A percentile compares a stretch with the other conserved stretches of the same genome.
Evolutionary conservation across 2,329 filamentous ascomycete genomes (phyloP).

Genomic region (Pseudomassariella vexata): DNA sequence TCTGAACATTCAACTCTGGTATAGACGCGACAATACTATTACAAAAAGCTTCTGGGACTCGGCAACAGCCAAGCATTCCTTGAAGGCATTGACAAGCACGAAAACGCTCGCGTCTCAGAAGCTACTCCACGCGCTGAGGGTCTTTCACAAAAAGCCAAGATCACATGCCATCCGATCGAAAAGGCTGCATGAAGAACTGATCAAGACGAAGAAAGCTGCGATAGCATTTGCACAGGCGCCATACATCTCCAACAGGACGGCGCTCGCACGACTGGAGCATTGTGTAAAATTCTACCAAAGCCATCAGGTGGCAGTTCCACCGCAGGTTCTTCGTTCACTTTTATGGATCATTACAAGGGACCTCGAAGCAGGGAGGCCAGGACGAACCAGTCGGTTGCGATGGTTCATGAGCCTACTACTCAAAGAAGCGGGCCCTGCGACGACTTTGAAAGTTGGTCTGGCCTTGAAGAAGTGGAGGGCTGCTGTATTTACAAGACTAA

Average conservation of each 20-base stretch:
- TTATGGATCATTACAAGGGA: constrained; percentile 29
- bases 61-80: constrained; percentile 10
- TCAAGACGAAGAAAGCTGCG: constrained; percentile 11
- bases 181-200: constrained; percentile 4
- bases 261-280: constrained; percentile 24
- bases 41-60: constrained; percentile 16
- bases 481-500: constrained; percentile 9
- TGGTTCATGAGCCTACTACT: constrained; percentile 28
- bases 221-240: constrained; percentile 15
- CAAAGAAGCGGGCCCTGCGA: constrained; percentile 15
- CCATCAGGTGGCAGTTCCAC: constrained; percentile 15
- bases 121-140: constrained; percentile 4
- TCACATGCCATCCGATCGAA: not conserved
- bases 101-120: no score
- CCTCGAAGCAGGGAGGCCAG: constrained; percentile 24
- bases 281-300: constrained; percentile 24
- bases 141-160: not conserved
- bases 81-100: no score
- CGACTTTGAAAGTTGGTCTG: constrained; percentile 16
- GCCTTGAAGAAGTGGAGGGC: constrained; percentile 14
- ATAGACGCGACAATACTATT: constrained; percentile 8
- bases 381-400: constrained; percentile 26
- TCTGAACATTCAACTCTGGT: constrained; percentile 15
- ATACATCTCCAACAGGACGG: constrained; percentile 12
- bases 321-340: constrained; percentile 20